A percentile compares a stretch with the other conserved stretches of the same genome.
Conservation (phyloP, 306 rosid species). For the Hylodesmum podocarpum region DNA sequence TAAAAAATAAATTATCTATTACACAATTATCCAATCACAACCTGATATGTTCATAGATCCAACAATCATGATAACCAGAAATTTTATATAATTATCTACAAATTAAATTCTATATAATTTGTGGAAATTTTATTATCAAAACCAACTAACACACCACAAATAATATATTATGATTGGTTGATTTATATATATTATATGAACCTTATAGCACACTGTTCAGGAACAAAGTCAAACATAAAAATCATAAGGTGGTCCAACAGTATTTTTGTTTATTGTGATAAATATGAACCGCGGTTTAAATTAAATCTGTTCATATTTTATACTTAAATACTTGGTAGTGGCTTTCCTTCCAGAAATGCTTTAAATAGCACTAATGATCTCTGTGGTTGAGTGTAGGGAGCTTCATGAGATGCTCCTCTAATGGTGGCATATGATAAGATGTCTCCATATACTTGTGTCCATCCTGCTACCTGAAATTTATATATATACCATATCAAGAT, state of each 20-base stretch:
- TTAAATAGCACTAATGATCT: constrained; percentile 37
- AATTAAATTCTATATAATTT: too few relatives aligned
- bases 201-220: not conserved
- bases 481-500: not conserved
- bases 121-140: too few relatives aligned
- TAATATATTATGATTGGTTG: too few relatives aligned
- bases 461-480: constrained; percentile 38
- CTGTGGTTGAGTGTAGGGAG: constrained; percentile 42
- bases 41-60: too few relatives aligned
- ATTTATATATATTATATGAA: too few relatives aligned
- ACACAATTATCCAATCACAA: too few relatives aligned
- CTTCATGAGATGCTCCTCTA: constrained; percentile 52
- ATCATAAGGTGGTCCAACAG: not conserved
- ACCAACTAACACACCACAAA: too few relatives aligned
- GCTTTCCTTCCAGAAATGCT: constrained; percentile 33
- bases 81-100: too few relatives aligned
- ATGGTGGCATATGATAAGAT: constrained; percentile 40
- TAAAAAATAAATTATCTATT: too few relatives aligned
- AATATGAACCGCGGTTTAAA: not conserved
- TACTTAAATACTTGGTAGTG: constrained; percentile 18
- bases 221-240: not conserved
- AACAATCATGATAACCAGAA: too few relatives aligned
- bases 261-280: not conserved
- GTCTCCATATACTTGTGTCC: constrained; percentile 49
- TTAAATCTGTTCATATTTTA: not conserved